Percentiles rank a stretch among this genome's conserved stretches.
Evolutionary conservation across 495 filamentous ascomycete genomes (phyloP).

Genomic region (Xylaria telfairii): DNA sequence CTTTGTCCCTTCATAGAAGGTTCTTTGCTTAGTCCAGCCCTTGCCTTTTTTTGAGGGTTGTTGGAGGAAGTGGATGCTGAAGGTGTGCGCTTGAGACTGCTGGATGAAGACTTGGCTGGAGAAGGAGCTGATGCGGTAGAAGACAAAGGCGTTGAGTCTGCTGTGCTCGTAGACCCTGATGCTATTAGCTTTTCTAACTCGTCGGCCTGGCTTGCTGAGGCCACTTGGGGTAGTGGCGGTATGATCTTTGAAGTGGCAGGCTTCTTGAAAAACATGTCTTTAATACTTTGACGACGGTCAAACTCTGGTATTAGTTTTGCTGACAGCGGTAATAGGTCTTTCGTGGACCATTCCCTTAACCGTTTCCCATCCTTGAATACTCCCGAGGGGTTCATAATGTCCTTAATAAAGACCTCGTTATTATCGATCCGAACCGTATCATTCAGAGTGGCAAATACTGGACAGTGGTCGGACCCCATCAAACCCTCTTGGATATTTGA

Average conservation of each 20-base stretch:
- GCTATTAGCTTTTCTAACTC: background rate
- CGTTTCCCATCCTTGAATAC: conserved; percentile 76
- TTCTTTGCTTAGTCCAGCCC: conserved; percentile 41
- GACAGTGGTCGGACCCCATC: conserved; percentile 96
- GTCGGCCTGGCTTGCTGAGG: conserved; percentile 22
- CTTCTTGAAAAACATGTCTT: conserved; percentile 85
- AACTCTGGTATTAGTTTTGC: conserved; percentile 89
- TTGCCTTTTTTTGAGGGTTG: conserved; percentile 51
- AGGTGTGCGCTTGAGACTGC: conserved; percentile 42
- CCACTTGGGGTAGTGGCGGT: conserved; percentile 26
- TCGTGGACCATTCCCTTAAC: conserved; percentile 67
- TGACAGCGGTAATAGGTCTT: conserved; percentile 73
- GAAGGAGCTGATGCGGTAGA: conserved; percentile 22
- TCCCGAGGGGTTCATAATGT: conserved; percentile 81
- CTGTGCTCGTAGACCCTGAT: conserved; percentile 14
- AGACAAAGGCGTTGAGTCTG: conserved; percentile 28
- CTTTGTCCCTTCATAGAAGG: conserved; percentile 65
- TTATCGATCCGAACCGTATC: conserved; percentile 62
- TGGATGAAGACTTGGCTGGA: conserved; percentile 30
- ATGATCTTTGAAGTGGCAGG: conserved; percentile 29
- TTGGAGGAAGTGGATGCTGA: conserved; percentile 32
- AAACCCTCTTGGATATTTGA: conserved; percentile 96
- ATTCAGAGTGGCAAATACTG: conserved; percentile 82
- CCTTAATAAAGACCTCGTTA: conserved; percentile 60
- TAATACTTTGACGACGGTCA: conserved; percentile 80